Conservation (phyloP, 2,329 filamentous ascomycete genomes). For the Aspergillus pseudoterreus region DNA sequence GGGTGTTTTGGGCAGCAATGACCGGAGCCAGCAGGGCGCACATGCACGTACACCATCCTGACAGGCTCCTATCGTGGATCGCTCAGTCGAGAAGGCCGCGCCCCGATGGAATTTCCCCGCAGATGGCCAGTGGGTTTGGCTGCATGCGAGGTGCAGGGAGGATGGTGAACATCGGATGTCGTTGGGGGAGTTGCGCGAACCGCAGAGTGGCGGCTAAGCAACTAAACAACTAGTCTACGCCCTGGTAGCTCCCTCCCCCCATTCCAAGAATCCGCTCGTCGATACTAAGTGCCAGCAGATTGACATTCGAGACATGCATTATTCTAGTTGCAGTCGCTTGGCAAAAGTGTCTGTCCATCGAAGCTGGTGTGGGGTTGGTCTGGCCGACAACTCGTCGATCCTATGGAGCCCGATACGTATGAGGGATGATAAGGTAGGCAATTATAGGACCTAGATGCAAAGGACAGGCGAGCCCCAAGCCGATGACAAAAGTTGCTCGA, state of each 20-base stretch:
- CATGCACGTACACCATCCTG: slow-evolving; percentile 5
- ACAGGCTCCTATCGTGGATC: slow-evolving; percentile 4
- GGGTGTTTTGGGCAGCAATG: slow-evolving; percentile 23
- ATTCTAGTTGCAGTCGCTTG: too few relatives aligned
- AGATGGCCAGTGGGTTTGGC: slow-evolving; percentile 3
- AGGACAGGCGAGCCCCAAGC: not conserved
- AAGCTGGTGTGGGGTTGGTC: not conserved
- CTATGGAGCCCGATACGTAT: not conserved
- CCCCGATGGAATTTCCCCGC: slow-evolving; percentile 1
- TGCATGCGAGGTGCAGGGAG: not conserved
- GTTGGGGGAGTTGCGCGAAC: not conserved
- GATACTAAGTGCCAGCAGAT: not conserved
- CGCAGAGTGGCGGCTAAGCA: not conserved
- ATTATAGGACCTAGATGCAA: not conserved
- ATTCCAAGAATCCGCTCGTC: not conserved
- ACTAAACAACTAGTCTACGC: not conserved
- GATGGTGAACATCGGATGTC: not conserved
- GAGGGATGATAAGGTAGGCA: not conserved
- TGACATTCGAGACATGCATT: too few relatives aligned
- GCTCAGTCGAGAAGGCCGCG: too few relatives aligned
- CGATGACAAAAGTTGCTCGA: not conserved
- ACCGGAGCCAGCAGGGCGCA: slow-evolving; percentile 17
- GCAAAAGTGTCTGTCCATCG: too few relatives aligned
- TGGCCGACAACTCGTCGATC: not conserved
- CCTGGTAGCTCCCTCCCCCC: not conserved